Evolutionary conservation across 495 filamentous ascomycete species (phyloP).

Genomic region (Neurospora tetrasperma): DNA sequence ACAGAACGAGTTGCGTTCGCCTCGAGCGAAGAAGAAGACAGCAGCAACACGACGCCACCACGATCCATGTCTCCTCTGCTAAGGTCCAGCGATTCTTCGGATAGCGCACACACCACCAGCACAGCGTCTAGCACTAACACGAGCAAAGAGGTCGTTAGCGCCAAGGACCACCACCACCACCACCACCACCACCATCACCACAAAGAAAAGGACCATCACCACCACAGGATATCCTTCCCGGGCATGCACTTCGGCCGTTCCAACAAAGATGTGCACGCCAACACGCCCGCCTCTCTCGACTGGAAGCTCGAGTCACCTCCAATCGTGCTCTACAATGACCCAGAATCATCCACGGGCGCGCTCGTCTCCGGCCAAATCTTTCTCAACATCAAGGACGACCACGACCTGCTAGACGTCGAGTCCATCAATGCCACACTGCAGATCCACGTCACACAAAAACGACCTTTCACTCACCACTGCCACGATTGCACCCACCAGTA

Average conservation of each 20-base stretch:
- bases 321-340: conserved; percentile 67
- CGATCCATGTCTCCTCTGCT: conserved; percentile 10
- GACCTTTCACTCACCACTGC: conserved; percentile 70
- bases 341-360: conserved; percentile 70
- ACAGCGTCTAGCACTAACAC: conserved; percentile 14
- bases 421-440: conserved; percentile 59
- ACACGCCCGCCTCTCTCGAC: conserved; percentile 47
- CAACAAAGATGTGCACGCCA: conserved; percentile 30
- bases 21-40: conserved; percentile 24
- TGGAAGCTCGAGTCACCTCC: conserved; percentile 86
- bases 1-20: conserved; percentile 24
- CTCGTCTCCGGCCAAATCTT: conserved; percentile 78
- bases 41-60: conserved; percentile 14
- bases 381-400: conserved; percentile 50
- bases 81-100: neutral
- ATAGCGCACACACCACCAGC: conserved; percentile 11
- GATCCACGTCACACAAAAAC: conserved; percentile 59
- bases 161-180: conserved; percentile 5
- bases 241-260: conserved; percentile 37
- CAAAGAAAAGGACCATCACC: conserved; percentile 25
- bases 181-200: conserved; percentile 5
- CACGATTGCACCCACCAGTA: conserved; percentile 56
- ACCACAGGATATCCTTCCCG: conserved; percentile 39
- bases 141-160: conserved; percentile 5
- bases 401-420: conserved; percentile 50